A percentile compares a stretch with the other conserved stretches of the same genome.
Evolutionary conservation across 2,329 filamentous ascomycete species (phyloP).

Genomic region (Verticillium klebahnii): DNA sequence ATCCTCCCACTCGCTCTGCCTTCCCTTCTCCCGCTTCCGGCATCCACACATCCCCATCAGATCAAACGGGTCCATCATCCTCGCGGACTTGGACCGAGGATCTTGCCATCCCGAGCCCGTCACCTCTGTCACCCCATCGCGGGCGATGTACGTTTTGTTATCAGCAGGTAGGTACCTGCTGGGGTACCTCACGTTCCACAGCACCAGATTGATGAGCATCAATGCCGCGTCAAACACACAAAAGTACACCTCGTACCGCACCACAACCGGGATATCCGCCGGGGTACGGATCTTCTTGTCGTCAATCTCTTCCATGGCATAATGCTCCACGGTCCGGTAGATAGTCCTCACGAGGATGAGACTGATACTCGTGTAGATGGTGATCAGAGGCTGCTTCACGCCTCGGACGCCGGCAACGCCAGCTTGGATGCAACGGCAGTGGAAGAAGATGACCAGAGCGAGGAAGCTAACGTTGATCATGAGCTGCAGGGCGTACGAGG

Average conservation of each 20-base stretch:
- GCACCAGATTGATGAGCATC: slow-evolving; percentile 45
- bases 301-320: slow-evolving; percentile 16
- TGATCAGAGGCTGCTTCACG: slow-evolving; percentile 23
- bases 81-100: not conserved
- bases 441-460: slow-evolving; percentile 38
- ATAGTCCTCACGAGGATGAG: slow-evolving; percentile 44
- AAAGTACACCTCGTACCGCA: slow-evolving; percentile 55
- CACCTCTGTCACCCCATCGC: slow-evolving; percentile 32
- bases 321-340: slow-evolving; percentile 44
- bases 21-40: not conserved
- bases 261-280: slow-evolving; percentile 31
- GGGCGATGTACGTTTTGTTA: slow-evolving; percentile 43
- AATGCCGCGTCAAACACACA: slow-evolving; percentile 50
- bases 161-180: slow-evolving; percentile 43
- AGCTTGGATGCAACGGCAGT: slow-evolving; percentile 25
- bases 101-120: slow-evolving; percentile 1
- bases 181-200: slow-evolving; percentile 48
- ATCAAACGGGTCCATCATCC: not conserved
- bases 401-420: slow-evolving; percentile 8
- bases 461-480: slow-evolving; percentile 40
- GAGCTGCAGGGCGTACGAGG: slow-evolving; percentile 41
- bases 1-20: not conserved
- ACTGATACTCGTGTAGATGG: slow-evolving; percentile 36
- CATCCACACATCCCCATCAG: not conserved
- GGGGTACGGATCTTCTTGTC: slow-evolving; percentile 5